These are phyloP conservation scores for Trametes hirsuta DNA, from an alignment of 1,284 basidiomycete species.

Conservation along the genomic window DNA sequence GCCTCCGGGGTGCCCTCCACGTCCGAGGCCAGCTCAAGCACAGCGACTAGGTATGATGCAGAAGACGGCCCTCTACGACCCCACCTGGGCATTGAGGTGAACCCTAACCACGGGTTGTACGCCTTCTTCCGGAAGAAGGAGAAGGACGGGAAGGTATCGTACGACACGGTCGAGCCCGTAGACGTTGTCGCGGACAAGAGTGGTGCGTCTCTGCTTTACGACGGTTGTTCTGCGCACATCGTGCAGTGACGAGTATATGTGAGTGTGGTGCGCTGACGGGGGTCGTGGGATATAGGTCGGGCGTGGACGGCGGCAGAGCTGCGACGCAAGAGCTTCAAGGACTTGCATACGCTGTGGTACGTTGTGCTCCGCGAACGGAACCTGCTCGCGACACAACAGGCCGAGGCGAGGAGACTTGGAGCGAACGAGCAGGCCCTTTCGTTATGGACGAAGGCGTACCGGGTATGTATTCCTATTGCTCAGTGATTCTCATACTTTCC, in stretches of 20 bases:
- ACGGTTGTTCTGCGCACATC: background rate
- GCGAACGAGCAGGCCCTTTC: slow-evolving; percentile 15
- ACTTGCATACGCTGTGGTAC: slow-evolving; percentile 94
- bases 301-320: slow-evolving; percentile 87
- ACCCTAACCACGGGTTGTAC: slow-evolving; percentile 71
- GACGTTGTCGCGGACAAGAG: slow-evolving; percentile 44
- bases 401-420: slow-evolving; percentile 71
- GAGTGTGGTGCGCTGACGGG: background rate
- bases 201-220: slow-evolving; percentile 33
- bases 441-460: slow-evolving; percentile 17
- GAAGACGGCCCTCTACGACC: slow-evolving; percentile 41
- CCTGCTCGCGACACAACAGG: slow-evolving; percentile 84
- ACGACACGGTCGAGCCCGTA: slow-evolving; percentile 50
- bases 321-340: slow-evolving; percentile 87
- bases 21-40: slow-evolving; percentile 3
- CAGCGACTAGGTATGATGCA: slow-evolving; percentile 2
- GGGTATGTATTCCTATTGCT: slow-evolving; percentile 15
- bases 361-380: slow-evolving; percentile 87
- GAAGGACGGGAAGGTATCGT: slow-evolving; percentile 39
- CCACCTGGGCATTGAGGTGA: slow-evolving; percentile 46
- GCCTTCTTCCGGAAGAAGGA: slow-evolving; percentile 69
- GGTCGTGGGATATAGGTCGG: slow-evolving; percentile 56
- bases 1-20: slow-evolving; percentile 5
- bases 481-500: background rate
- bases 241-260: background rate